Base-by-base conservation (phyloP, 768 basidiomycete genomes). In the Tulasnella sp. region DNA sequence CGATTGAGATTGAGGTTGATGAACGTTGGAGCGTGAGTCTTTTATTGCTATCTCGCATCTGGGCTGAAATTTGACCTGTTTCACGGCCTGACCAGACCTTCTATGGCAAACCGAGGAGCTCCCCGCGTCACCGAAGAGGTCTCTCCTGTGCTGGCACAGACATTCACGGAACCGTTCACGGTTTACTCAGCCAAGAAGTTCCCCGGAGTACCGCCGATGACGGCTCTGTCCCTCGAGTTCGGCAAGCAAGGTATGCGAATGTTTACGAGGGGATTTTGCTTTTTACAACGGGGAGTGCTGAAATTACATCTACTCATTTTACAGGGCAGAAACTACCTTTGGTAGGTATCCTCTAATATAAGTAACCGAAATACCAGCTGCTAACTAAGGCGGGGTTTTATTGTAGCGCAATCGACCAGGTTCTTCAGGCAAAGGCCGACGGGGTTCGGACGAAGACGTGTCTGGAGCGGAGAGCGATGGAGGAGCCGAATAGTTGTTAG, bases 131-230 rank as follows among this genome's bases (percentile, higher is more conserved):
- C 93, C 70, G 14, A 77, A 45, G 71, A 87, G 77, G 82, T 88
- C 45, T 91, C 91, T 25, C 90, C 91, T 12, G 89, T 97, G 7
- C 87, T 96, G 31, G 93, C 96, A 9, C 91, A 94, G 81, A 88
- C 90, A 1, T 93, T 91, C 82, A 92, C 93, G 54, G 90, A 93
- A 36, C 87, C 90, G 36, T 97, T 97, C 81, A 88, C 89, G 14
- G 96, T 98, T 0, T 96, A 86, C 83, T 94, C 94, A 1, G 96
- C 96, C 42, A 98, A 98, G 85, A 89, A 92, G 70, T 98, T 97
- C 85, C 94, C 94, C 70, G 96, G 96, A 71, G 96, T 98, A 58
- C 92, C 94, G 84, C 39, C 40, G 11, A 93, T 93, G n/a, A 95
- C 93, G 64, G 91, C 93, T 12, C 86, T 95, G 45, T 95, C 93